Evolutionary conservation across 2,329 filamentous ascomycete genomes (phyloP).

Genomic region (Scedosporium boydii): DNA sequence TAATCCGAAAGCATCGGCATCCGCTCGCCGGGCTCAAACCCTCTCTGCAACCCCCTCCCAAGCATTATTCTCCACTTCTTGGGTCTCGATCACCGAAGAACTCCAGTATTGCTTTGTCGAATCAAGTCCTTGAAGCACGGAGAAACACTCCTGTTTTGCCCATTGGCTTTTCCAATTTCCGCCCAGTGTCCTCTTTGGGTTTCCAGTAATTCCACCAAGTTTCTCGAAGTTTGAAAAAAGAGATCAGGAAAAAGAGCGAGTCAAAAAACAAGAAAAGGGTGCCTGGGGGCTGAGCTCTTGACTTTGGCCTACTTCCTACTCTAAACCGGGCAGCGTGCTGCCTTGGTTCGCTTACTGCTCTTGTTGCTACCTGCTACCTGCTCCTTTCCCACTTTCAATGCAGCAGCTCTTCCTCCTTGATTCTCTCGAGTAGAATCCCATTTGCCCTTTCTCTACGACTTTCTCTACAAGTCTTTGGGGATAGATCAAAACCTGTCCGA

Average conservation of each 20-base stretch:
- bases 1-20: too few species aligned
- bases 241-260: neutral
- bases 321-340: neutral
- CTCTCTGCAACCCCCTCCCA: neutral
- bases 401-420: too few species aligned
- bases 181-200: neutral
- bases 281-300: neutral
- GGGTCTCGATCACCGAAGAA: neutral
- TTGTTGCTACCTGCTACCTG: too few species aligned
- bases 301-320: neutral
- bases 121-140: neutral
- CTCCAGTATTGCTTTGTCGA: neutral
- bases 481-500: too few species aligned
- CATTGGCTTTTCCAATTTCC: neutral
- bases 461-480: too few species aligned
- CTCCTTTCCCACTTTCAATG: too few species aligned
- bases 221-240: neutral
- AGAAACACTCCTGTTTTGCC: too few species aligned
- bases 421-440: too few species aligned
- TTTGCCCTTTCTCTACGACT: too few species aligned
- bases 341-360: too few species aligned
- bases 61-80: neutral
- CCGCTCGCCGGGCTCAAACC: neutral
- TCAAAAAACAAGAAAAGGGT: neutral
- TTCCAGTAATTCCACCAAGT: neutral